Base-by-base conservation (phyloP, 129 eudicot genomes). In the Flaveria linearis region DNA sequence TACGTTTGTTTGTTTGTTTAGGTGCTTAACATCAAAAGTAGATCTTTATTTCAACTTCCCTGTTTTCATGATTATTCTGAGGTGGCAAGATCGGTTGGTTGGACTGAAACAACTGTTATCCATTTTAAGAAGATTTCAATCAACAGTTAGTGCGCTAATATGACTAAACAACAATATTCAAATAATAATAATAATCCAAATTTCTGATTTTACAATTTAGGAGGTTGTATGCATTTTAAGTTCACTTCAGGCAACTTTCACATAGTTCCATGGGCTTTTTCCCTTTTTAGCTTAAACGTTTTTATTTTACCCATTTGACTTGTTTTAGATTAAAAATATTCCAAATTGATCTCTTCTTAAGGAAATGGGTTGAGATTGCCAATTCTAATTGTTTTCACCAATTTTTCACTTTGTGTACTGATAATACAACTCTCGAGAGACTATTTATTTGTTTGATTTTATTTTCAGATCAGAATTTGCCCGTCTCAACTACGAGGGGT, bases 401-500 rank as follows among this genome's bases (percentile, higher is more conserved):
- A 1, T 14, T 60, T 60, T 60, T 67, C 74, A 39, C 63, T 45
- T 71, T 46, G 52, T 72, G 16, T 64, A 62, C 47, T 42, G 23
- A 72, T 53, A 45, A 47, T 16, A 55, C 17, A 8, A 23, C 41
- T 33, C 23, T 62, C 22, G 23, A 33, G 42, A 26, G n/a, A 46
- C 62, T 26, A 80, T 62, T 52, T 39, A 47, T 63, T 33, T 46
- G 23, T 73, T 74, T 65, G 57, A 61, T 72, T 22, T 9, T 47
- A 26, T 73, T 77, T 72, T 56, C 94, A 94, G 99, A 84, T 94
- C 99, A 55, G 86, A 89, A 68, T 94, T 87, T 85, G 86, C 93
- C 12, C 92, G 99, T 43, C 87, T 94, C 33, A 85, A 89, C 77
- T 94, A 89, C 52, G 86, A 78, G 84, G 99, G 99, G 13, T 94